These are phyloP conservation scores for Coleophoma cylindrospora DNA, from an alignment of 2,329 filamentous ascomycete species.

Conservation along the genomic window DNA sequence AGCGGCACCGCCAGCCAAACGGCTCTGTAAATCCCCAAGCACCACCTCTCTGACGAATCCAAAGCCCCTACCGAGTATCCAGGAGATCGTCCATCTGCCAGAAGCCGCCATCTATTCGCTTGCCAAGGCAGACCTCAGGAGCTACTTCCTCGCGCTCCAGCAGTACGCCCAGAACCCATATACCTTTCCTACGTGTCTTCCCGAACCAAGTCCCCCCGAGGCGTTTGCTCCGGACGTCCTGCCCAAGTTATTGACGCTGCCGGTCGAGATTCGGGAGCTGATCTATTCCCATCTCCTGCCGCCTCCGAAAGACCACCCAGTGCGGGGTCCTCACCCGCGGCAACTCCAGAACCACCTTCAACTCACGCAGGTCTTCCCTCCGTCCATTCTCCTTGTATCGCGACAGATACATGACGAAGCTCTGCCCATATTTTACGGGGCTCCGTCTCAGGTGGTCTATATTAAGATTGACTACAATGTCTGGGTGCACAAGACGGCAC, in stretches of 20 bases:
- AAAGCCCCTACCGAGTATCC: constrained; percentile 10
- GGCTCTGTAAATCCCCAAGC: neutral
- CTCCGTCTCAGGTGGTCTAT: constrained; percentile 12
- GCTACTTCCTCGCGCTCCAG: constrained; percentile 18
- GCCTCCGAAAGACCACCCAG: constrained; percentile 8
- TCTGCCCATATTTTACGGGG: constrained; percentile 20
- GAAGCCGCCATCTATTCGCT: constrained; percentile 18
- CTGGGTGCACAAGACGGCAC: constrained; percentile 20
- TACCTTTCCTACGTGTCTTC: constrained; percentile 4
- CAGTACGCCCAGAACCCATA: constrained; percentile 15
- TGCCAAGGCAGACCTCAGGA: constrained; percentile 16
- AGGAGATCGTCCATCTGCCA: constrained; percentile 13
- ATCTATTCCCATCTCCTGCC: constrained; percentile 16
- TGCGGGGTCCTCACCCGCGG: constrained; percentile 19
- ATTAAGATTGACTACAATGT: constrained; percentile 20
- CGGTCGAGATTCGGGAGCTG: constrained; percentile 17
- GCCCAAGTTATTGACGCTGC: constrained; percentile 15
- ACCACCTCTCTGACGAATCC: neutral
- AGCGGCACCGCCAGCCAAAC: neutral
- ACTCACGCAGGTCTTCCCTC: constrained; percentile 17
- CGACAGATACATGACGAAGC: constrained; percentile 19
- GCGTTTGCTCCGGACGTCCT: neutral
- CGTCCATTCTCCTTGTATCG: constrained; percentile 14
- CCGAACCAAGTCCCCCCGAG: neutral
- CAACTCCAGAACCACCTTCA: constrained; percentile 20